These are phyloP conservation scores for Eucalyptus fibrosa DNA, from an alignment of 345 rosid species.

Conservation along the genomic window DNA sequence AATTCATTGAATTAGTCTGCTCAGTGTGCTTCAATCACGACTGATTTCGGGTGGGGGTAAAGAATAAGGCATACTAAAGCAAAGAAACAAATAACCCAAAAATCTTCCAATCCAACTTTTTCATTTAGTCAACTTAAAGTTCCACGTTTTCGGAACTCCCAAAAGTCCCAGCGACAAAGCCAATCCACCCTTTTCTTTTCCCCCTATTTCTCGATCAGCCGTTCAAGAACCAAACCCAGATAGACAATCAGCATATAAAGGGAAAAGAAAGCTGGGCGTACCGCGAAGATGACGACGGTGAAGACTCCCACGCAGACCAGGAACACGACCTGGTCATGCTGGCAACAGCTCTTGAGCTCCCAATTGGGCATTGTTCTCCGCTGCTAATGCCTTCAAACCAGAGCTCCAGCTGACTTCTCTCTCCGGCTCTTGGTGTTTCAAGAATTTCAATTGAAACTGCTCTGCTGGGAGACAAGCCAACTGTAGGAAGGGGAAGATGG, in stretches of 20 bases:
- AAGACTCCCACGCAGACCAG: constrained; percentile 60
- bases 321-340: constrained; percentile 52
- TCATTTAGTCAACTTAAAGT: neutral
- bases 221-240: neutral
- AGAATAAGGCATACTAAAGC: neutral
- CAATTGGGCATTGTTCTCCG: constrained; percentile 30
- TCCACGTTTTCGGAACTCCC: neutral
- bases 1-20: neutral
- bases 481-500: neutral
- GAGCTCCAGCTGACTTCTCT: neutral
- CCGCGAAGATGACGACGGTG: constrained; percentile 79
- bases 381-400: neutral
- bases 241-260: neutral
- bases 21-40: neutral
- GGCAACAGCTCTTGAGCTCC: constrained; percentile 83
- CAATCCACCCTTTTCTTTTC: neutral
- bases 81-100: neutral
- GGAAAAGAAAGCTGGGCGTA: constrained; percentile 7
- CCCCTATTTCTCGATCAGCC: neutral
- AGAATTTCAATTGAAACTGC: neutral
- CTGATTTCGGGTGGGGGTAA: neutral
- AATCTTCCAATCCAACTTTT: neutral
- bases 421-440: neutral
- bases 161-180: neutral
- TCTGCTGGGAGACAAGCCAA: neutral